Base-by-base conservation (phyloP, 1,139 yeast genomes). In the Lodderomyces beijingensis region DNA sequence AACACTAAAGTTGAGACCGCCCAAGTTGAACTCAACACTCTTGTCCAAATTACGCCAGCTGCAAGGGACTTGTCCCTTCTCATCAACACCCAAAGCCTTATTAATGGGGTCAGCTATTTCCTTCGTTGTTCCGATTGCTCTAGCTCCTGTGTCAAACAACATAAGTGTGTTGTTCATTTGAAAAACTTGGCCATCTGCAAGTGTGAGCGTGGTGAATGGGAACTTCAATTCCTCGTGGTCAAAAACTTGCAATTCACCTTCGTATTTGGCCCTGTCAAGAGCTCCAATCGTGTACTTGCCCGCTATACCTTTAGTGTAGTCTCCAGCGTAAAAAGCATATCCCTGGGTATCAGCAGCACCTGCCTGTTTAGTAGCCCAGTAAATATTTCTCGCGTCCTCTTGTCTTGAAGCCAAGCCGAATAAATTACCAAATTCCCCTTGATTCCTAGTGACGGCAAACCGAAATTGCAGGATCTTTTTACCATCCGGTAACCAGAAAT, bases 221-320 rank as follows among this genome's bases (percentile, higher is more conserved):
- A 26, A 11, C 15, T 15, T 16, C n/a, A n/a, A n/a, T 16, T 16
- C 15, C 9, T 26, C 20, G 6, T 14, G 15, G 19, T 32, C 31
- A 5, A 27, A 23, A 27, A 32, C 14, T 11, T 22, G 32, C 38
- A 56, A 51, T 5, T 37, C 36, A 5, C 59, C 62, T 3, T 35
- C 22, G 38, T 48, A 55, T 40, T 56, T 57, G 13, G 49, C 53
- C 14, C 42, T 39, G 35, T 58, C 64, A 26, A 49, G 39, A 11
- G 59, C 64, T 2, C 63, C 63, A n/a, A n/a, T n/a, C n/a, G n/a
- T n/a, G n/a, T n/a, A n/a, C n/a, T n/a, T n/a, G n/a, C n/a, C n/a
- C n/a, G n/a, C n/a, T n/a, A n/a, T n/a, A n/a, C n/a, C n/a, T n/a
- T n/a, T n/a, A n/a, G n/a, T n/a, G n/a, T n/a, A n/a, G n/a, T n/a